Conservation (phyloP, 83 land plant species). For the Diphasiastrum complanatum region DNA sequence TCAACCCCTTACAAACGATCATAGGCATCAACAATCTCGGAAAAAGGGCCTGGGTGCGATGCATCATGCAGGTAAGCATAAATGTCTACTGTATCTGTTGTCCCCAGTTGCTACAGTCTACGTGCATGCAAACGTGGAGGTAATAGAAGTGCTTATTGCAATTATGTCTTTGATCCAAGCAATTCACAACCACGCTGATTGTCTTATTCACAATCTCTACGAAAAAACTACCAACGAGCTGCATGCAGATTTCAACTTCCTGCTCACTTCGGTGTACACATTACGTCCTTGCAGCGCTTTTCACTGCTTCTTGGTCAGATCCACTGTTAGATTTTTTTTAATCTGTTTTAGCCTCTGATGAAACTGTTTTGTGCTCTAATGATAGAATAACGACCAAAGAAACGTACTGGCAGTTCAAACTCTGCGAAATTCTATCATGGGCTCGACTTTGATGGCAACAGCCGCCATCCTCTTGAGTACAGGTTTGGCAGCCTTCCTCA, state of each 20-base stretch:
- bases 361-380: no score
- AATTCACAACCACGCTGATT: no score
- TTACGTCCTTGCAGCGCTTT: no score
- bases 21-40: slow-evolving; percentile 7
- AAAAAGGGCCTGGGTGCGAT: neutral
- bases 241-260: no score
- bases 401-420: slow-evolving; percentile 46
- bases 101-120: neutral
- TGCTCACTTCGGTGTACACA: no score
- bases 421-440: slow-evolving; percentile 41
- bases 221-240: no score
- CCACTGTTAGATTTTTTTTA: neutral
- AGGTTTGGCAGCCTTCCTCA: slow-evolving; percentile 30
- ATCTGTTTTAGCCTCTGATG: no score
- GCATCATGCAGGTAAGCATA: neutral
- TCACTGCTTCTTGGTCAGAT: no score
- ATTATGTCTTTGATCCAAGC: no score
- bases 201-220: no score
- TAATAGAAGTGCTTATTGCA: no score
- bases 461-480: slow-evolving; percentile 32
- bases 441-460: slow-evolving; percentile 39
- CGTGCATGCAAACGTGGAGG: neutral
- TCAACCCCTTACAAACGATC: neutral
- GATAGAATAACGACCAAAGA: slow-evolving; percentile 41
- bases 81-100: neutral